A percentile compares a stretch with the other conserved stretches of the same genome.
phyloP scores from a whole-genome alignment of 495 filamentous ascomycete genomes.

The Lineolata rhizophorae region DNA sequence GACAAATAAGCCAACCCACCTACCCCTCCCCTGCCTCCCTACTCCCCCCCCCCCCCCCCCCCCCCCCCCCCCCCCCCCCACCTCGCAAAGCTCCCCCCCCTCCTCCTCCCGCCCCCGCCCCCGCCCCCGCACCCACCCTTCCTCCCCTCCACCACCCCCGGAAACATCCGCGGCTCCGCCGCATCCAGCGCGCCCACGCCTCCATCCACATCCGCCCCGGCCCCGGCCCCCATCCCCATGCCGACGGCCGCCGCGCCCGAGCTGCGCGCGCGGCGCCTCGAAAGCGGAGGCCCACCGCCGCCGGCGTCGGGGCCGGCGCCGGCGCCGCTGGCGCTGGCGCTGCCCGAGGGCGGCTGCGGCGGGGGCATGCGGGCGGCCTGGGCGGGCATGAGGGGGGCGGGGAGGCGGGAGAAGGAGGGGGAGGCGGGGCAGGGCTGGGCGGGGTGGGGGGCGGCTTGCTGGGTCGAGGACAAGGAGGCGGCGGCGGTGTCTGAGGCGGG shows the following conservation, averaged over 20 bases:
- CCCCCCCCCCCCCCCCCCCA: no score
- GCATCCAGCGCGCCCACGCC: no score
- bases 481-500: constrained; percentile 1
- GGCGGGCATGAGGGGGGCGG: not conserved
- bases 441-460: constrained; percentile 2
- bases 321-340: constrained; percentile 1
- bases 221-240: no score
- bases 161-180: constrained; percentile 20
- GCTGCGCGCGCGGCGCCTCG: not conserved
- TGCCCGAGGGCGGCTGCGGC: not conserved
- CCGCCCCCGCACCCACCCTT: no score
- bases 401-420: not conserved
- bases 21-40: no score
- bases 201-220: no score
- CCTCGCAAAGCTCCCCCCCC: constrained; percentile 9
- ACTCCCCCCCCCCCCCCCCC: no score
- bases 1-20: no score
- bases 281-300: no score
- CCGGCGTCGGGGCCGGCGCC: no score
- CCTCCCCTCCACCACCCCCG: constrained; percentile 18
- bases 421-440: not conserved
- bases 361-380: not conserved
- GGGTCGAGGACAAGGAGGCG: constrained; percentile 6
- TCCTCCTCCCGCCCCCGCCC: no score
- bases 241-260: constrained; percentile 1